Base-by-base conservation (phyloP, 495 filamentous ascomycete species). In the Trichoderma parareesei region DNA sequence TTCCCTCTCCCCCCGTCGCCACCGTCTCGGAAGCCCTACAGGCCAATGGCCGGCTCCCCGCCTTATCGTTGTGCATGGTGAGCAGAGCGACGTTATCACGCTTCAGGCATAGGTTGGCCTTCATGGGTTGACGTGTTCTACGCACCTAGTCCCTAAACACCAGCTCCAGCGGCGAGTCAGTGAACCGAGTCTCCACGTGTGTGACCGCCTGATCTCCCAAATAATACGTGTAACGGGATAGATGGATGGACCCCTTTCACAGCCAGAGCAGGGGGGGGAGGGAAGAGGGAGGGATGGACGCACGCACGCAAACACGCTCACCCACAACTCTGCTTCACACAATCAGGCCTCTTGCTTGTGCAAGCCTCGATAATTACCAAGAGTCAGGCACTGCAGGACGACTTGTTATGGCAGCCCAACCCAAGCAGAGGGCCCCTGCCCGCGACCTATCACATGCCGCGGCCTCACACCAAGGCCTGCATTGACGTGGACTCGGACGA, bases 191-290 rank as follows among this genome's bases (percentile, higher is more conserved):
- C 20, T 57, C 53, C 53, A 57, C 53, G 53, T 57, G 20, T 57
- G 53, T 57, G 53, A 57, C 53, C 53, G 53, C 53, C 53, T 57
- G 53, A 57, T 37, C 9, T 35, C 53, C 27, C 20, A 9, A n/a
- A 57, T 13, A 57, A 57, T 57, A 57, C 53, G 53, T 57, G 53
- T 57, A 57, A 57, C 53, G 20, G 53, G 8, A 57, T 35, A 35
- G 53, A 57, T 57, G 53, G 53, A 37, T 57, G 53, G 53, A 37
- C 53, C 53, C 53, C 53, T 57, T 57, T 57, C 53, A 57, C 37
- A 57, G 53, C 53, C 27, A 27, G 27, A 27, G 27, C 27, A 27
- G 27, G 27, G 27, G 27, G 27, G 27, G 27, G 27, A 27, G 27
- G 27, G 27, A 27, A 27, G 27, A 57, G 53, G 53, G 53, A 27